Conservation (phyloP, 768 basidiomycete genomes). For the Agaricus sinodeliciosus region DNA sequence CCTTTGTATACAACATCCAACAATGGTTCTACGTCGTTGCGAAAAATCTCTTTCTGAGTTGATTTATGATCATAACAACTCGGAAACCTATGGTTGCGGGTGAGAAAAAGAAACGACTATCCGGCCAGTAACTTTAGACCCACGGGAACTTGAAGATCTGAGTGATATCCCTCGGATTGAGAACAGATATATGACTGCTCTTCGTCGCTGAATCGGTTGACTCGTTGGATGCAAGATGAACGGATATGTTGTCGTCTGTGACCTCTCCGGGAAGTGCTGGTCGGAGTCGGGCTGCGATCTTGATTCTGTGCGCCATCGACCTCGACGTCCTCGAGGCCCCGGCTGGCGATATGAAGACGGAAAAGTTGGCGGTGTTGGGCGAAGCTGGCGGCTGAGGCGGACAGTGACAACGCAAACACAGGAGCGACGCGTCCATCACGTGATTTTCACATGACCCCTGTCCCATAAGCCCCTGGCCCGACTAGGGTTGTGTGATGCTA, state of each 20-base stretch:
- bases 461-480: not conserved
- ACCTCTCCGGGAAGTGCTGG: slow-evolving; percentile 57
- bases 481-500: no score
- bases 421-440: not conserved
- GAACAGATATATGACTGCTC: slow-evolving; percentile 51
- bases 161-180: slow-evolving; percentile 61
- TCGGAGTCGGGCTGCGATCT: slow-evolving; percentile 66
- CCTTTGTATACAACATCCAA: slow-evolving; percentile 75
- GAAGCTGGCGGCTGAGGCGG: not conserved
- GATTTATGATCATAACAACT: slow-evolving; percentile 69
- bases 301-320: slow-evolving; percentile 44
- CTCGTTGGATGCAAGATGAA: slow-evolving; percentile 35
- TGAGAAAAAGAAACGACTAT: not conserved
- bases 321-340: not conserved
- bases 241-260: slow-evolving; percentile 53
- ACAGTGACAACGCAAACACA: not conserved
- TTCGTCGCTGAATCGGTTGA: slow-evolving; percentile 20
- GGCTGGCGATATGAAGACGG: no score
- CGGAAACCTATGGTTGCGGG: slow-evolving; percentile 43
- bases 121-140: slow-evolving; percentile 17
- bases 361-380: not conserved
- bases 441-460: not conserved
- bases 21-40: slow-evolving; percentile 67
- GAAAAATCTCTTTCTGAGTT: slow-evolving; percentile 73
- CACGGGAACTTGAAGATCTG: slow-evolving; percentile 80